A percentile compares a stretch with the other conserved stretches of the same genome.
phyloP scores from a whole-genome alignment of 306 rosid species.

The Vigna angularis region DNA sequence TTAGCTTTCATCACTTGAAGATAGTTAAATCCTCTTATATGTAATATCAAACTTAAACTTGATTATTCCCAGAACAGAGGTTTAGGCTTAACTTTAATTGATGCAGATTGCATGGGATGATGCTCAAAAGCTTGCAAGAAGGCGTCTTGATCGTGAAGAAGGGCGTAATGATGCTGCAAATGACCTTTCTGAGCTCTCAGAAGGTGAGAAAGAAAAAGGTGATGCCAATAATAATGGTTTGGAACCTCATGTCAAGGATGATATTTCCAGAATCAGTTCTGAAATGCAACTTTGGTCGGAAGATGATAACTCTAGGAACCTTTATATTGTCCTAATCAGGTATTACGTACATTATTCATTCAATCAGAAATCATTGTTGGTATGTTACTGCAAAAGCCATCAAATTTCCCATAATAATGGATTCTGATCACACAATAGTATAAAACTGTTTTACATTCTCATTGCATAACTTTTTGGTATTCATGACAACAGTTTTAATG shows the following conservation, averaged over 20 bases:
- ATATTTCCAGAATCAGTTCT: conserved; percentile 59
- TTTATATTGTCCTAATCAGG: conserved; percentile 78
- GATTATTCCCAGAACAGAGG: too few relatives aligned
- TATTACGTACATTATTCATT: not conserved
- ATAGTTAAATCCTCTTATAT: too few relatives aligned
- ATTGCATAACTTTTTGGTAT: too few relatives aligned
- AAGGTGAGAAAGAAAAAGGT: conserved; percentile 80
- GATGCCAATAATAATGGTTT: conserved; percentile 24
- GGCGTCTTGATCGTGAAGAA: conserved; percentile 63
- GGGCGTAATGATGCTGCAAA: conserved; percentile 74
- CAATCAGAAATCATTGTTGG: too few relatives aligned
- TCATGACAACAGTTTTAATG: not conserved
- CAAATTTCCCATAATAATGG: too few relatives aligned
- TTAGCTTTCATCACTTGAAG: too few relatives aligned
- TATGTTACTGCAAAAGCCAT: too few relatives aligned
- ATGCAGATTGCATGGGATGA: conserved; percentile 76
- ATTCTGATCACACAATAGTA: too few relatives aligned
- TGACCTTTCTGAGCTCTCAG: conserved; percentile 79
- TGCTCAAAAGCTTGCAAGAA: conserved; percentile 60
- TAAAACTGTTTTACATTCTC: too few relatives aligned
- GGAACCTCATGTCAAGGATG: conserved; percentile 46
- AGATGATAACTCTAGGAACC: conserved; percentile 58
- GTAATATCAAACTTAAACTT: too few relatives aligned
- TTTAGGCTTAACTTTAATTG: too few relatives aligned
- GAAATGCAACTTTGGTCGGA: conserved; percentile 64